These are phyloP conservation scores for Suillus hirtellus DNA, from an alignment of 768 basidiomycete genomes.

Conservation along the genomic window DNA sequence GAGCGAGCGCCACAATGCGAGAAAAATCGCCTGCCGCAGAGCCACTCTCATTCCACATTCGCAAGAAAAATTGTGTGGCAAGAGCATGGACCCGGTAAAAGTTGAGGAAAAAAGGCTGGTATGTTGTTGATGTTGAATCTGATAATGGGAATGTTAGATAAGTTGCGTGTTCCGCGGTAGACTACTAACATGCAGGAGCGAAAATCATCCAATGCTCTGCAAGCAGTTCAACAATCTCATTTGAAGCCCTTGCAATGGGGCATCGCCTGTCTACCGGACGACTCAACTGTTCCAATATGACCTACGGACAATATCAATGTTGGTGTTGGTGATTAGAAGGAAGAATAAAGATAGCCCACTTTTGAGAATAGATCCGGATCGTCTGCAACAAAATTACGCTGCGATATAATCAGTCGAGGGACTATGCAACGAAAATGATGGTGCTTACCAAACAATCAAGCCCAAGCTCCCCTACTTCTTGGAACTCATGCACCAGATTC, in stretches of 20 bases:
- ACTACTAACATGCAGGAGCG: conserved; percentile 72
- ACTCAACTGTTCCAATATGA: conserved; percentile 78
- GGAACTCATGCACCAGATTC: conserved; percentile 74
- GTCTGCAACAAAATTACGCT: conserved; percentile 69
- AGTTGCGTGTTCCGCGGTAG: neutral
- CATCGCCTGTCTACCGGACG: conserved; percentile 74
- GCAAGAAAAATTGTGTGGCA: conserved; percentile 84
- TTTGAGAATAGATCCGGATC: conserved; percentile 76
- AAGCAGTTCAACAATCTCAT: conserved; percentile 81
- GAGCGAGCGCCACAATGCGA: conserved; percentile 74
- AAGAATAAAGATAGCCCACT: conserved; percentile 36
- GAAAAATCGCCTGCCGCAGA: conserved; percentile 75
- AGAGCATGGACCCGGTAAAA: conserved; percentile 78
- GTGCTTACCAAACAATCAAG: conserved; percentile 75
- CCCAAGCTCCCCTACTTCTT: conserved; percentile 76
- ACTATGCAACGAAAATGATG: conserved; percentile 2
- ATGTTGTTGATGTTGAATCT: conserved; percentile 78
- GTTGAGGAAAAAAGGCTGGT: conserved; percentile 87
- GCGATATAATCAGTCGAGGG: neutral
- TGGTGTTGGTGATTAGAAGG: neutral
- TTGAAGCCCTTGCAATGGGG: conserved; percentile 81
- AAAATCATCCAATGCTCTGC: conserved; percentile 86
- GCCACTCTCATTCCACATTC: conserved; percentile 90
- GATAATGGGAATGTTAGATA: conserved; percentile 14
- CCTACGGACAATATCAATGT: conserved; percentile 39